phyloP scores from a whole-genome alignment of 495 filamentous ascomycete species.

The Friedmanniomyces endolithicus region DNA sequence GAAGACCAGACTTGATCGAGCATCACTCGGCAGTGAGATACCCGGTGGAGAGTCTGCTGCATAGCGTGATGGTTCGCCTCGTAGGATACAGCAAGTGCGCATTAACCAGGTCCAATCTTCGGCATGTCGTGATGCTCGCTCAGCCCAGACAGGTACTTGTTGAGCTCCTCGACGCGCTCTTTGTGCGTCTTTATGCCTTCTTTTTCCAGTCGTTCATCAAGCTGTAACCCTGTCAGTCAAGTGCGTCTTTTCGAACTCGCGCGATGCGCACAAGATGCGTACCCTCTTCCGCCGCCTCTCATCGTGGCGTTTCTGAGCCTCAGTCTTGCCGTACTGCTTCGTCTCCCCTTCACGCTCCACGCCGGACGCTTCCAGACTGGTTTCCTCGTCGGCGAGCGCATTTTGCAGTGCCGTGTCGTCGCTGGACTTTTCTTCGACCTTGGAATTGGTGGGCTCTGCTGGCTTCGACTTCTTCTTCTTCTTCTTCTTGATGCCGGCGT shows the following conservation, averaged over 20 bases:
- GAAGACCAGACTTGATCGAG: not conserved
- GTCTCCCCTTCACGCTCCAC: slow-evolving; percentile 16
- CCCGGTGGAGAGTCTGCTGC: too few species aligned
- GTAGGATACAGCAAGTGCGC: not conserved
- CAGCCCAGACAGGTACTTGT: slow-evolving; percentile 78
- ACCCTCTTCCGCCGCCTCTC: slow-evolving; percentile 71
- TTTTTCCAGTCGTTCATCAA: slow-evolving; percentile 62
- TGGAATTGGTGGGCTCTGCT: slow-evolving; percentile 34
- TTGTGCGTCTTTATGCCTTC: slow-evolving; percentile 93
- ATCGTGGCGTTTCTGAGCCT: slow-evolving; percentile 68
- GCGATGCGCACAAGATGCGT: slow-evolving; percentile 28
- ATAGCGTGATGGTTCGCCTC: too few species aligned
- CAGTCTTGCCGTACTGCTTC: slow-evolving; percentile 51
- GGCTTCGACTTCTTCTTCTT: slow-evolving; percentile 51
- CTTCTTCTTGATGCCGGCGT: slow-evolving; percentile 43
- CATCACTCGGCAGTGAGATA: too few species aligned
- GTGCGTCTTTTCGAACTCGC: not conserved
- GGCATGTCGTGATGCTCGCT: slow-evolving; percentile 97
- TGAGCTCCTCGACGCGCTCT: slow-evolving; percentile 88
- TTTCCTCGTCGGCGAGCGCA: slow-evolving; percentile 18
- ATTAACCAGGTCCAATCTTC: slow-evolving; percentile 19
- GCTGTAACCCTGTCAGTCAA: slow-evolving; percentile 25
- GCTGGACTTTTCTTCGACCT: slow-evolving; percentile 23
- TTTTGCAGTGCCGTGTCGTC: slow-evolving; percentile 18
- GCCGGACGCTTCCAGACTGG: not conserved